Evolutionary conservation across 2,329 filamentous ascomycete species (phyloP).

Genomic region (Diplocarpon mali): DNA sequence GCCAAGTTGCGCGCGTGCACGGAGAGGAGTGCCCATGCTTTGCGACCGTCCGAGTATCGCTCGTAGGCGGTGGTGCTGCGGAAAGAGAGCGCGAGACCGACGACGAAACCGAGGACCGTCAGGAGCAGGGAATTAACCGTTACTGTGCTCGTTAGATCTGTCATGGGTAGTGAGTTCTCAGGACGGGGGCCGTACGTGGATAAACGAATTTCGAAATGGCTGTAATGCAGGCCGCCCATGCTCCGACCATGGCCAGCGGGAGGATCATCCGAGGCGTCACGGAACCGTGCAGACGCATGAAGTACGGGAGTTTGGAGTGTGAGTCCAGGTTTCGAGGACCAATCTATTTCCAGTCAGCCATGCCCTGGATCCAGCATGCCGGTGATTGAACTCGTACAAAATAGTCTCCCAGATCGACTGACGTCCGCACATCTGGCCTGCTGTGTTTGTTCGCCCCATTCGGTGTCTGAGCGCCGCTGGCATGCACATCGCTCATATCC

Average conservation of each 20-base stretch:
- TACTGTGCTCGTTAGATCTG: slow-evolving; percentile 23
- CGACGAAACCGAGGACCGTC: slow-evolving; percentile 71
- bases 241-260: slow-evolving; percentile 49
- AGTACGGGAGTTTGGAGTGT: slow-evolving; percentile 68
- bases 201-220: slow-evolving; percentile 30
- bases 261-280: slow-evolving; percentile 65
- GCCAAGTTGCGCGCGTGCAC: slow-evolving; percentile 56
- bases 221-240: slow-evolving; percentile 58
- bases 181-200: slow-evolving; percentile 8
- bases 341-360: slow-evolving; percentile 16
- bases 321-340: slow-evolving; percentile 59
- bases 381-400: slow-evolving; percentile 17
- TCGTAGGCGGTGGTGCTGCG: slow-evolving; percentile 70
- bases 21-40: slow-evolving; percentile 50
- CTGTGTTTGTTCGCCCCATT: slow-evolving; percentile 3
- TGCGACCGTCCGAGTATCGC: slow-evolving; percentile 54
- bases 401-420: slow-evolving; percentile 17
- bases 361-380: neutral
- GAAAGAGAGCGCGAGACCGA: slow-evolving; percentile 68
- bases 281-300: slow-evolving; percentile 65
- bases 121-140: slow-evolving; percentile 58
- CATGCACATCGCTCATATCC: slow-evolving; percentile 3
- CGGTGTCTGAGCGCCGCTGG: slow-evolving; percentile 13
- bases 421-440: neutral
- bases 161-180: slow-evolving; percentile 1